These are phyloP conservation scores for Toxicodendron radicans DNA, from an alignment of 345 rosid species.

Conservation along the genomic window DNA sequence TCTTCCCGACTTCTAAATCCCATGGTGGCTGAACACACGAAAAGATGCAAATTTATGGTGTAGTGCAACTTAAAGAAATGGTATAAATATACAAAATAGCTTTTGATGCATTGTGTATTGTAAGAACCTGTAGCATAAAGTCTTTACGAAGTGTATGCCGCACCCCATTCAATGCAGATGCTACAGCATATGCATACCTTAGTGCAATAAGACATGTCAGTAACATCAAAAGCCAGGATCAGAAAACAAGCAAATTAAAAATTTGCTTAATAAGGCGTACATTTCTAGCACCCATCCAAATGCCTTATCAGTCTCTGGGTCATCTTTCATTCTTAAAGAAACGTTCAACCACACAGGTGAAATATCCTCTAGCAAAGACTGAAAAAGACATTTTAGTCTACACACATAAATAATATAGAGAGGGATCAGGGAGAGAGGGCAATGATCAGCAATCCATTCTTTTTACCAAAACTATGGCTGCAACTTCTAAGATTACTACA, in stretches of 20 bases:
- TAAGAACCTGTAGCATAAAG: conserved; percentile 73
- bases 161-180: conserved; percentile 72
- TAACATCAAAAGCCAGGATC: not conserved
- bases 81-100: conserved; percentile 5
- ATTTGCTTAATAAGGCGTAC: conserved; percentile 36
- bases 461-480: not conserved
- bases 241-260: not conserved
- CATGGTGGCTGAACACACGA: conserved; percentile 65
- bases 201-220: conserved; percentile 19
- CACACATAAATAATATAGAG: not conserved
- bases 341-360: conserved; percentile 82
- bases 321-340: conserved; percentile 76
- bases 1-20: conserved; percentile 67
- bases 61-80: not conserved
- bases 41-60: conserved; percentile 2
- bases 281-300: conserved; percentile 92
- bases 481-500: not conserved
- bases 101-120: not conserved
- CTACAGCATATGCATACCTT: conserved; percentile 88
- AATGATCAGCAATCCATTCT: not conserved
- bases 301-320: conserved; percentile 62
- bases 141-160: conserved; percentile 59
- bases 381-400: conserved; percentile 21
- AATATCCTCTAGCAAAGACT: conserved; percentile 62
- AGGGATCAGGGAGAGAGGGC: not conserved